Percentiles rank a stretch among this genome's conserved stretches.
phyloP scores from a whole-genome alignment of 805 yeast species.

The Myxozyma neglecta region DNA sequence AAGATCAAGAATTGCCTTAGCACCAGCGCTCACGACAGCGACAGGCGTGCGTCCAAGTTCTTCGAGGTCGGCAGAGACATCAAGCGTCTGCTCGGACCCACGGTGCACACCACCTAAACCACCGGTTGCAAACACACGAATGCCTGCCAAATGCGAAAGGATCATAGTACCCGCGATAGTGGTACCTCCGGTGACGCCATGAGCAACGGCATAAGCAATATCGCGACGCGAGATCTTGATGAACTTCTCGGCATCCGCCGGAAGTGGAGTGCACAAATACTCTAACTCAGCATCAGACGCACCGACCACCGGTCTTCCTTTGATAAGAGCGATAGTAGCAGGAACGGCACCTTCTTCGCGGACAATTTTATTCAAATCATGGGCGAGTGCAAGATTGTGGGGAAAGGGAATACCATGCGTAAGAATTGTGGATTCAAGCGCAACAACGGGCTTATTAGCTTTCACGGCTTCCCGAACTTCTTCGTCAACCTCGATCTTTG shows the following conservation, averaged over 20 bases:
- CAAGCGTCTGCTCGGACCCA: slow-evolving; percentile 72
- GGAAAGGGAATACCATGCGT: slow-evolving; percentile 91
- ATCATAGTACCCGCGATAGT: slow-evolving; percentile 90
- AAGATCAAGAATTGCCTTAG: slow-evolving; percentile 81
- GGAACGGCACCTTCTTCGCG: slow-evolving; percentile 70
- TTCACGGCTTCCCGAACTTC: slow-evolving; percentile 65
- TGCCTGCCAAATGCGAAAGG: slow-evolving; percentile 70
- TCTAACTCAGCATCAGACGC: slow-evolving; percentile 51
- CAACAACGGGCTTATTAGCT: slow-evolving; percentile 65
- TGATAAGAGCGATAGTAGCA: slow-evolving; percentile 77
- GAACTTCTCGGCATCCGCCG: slow-evolving; percentile 22
- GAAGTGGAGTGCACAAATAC: slow-evolving; percentile 22
- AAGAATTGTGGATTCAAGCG: slow-evolving; percentile 82
- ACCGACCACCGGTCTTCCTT: slow-evolving; percentile 75
- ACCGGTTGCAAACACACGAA: slow-evolving; percentile 86
- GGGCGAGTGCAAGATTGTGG: slow-evolving; percentile 70
- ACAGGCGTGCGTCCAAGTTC: slow-evolving; percentile 82
- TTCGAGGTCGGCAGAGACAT: slow-evolving; percentile 82
- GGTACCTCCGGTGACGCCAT: slow-evolving; percentile 75
- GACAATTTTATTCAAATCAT: slow-evolving; percentile 59
- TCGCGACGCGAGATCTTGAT: slow-evolving; percentile 78
- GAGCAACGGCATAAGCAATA: slow-evolving; percentile 48
- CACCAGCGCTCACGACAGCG: slow-evolving; percentile 90
- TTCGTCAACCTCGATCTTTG: slow-evolving; percentile 22
- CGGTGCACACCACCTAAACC: slow-evolving; percentile 92